These are phyloP conservation scores for Candida sp. DNA, from an alignment of 1,139 yeast genomes.

Conservation along the genomic window DNA sequence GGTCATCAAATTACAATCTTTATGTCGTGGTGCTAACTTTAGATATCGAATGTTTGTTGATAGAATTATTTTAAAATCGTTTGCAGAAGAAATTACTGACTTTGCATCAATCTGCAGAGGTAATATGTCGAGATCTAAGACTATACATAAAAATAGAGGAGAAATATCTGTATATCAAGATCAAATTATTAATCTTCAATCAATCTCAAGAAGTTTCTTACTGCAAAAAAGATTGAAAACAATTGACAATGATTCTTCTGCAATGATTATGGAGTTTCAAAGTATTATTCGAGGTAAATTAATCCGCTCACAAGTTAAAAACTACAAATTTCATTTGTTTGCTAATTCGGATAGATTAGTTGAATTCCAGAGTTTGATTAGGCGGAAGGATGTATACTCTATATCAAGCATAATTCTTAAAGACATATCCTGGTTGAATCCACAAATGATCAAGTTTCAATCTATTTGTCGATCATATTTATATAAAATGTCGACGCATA, in stretches of 20 bases:
- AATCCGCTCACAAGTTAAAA: constrained; percentile 11
- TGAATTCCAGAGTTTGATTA: constrained; percentile 27
- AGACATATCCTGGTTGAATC: constrained; percentile 20
- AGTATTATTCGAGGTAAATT: constrained; percentile 24
- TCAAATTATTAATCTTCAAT: constrained; percentile 34
- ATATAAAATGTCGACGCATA: constrained; percentile 16
- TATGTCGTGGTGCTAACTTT: constrained; percentile 62
- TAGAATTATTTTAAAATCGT: constrained; percentile 55
- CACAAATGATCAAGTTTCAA: constrained; percentile 26
- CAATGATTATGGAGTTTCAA: constrained; percentile 18
- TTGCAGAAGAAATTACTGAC: constrained; percentile 40
- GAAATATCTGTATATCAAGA: constrained; percentile 23
- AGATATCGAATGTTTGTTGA: constrained; percentile 63
- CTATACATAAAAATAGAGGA: constrained; percentile 39
- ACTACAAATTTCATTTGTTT: constrained; percentile 8
- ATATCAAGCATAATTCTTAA: constrained; percentile 20
- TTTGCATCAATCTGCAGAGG: constrained; percentile 42
- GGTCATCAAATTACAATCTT: constrained; percentile 51
- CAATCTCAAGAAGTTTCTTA: constrained; percentile 28
- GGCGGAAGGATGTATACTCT: constrained; percentile 20
- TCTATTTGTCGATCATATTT: constrained; percentile 29
- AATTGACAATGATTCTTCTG: constrained; percentile 10
- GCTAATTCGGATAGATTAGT: constrained; percentile 9
- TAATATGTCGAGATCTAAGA: constrained; percentile 25
- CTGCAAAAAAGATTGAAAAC: constrained; percentile 11